Conservation (phyloP, 352 stramenopile species). For the Globisporangium sylvaticum region DNA sequence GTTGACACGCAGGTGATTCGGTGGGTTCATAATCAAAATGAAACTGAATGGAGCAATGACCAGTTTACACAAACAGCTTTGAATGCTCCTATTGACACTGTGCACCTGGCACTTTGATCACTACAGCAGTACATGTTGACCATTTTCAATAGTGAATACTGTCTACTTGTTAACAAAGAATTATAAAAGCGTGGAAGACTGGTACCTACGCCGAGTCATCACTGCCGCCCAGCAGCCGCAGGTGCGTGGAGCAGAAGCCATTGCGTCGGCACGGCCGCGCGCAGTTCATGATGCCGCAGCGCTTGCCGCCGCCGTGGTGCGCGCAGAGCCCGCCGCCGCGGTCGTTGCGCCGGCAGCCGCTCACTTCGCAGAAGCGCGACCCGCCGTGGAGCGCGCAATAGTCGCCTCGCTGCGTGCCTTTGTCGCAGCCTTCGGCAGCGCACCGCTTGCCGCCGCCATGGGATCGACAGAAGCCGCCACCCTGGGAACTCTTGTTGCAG, state of each 20-base stretch:
- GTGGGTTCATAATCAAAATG: no score
- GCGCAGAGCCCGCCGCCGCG: conserved; percentile 68
- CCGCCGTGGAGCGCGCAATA: conserved; percentile 83
- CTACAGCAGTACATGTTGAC: no score
- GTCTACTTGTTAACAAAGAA: no score
- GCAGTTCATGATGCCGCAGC: conserved; percentile 61
- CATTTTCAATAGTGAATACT: no score
- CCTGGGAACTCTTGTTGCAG: conserved; percentile 68
- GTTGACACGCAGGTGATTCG: no score
- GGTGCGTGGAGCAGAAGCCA: conserved; percentile 73
- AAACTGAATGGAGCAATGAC: no score
- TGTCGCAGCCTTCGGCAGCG: conserved; percentile 71
- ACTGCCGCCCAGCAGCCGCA: conserved; percentile 18
- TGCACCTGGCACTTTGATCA: no score
- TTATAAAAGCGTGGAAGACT: no score
- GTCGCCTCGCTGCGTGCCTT: conserved; percentile 80
- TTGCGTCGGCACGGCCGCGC: conserved; percentile 71
- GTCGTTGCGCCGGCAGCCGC: conserved; percentile 78
- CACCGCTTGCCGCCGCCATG: conserved; percentile 85
- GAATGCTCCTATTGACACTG: no score
- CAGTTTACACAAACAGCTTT: no score
- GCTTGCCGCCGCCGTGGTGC: conserved; percentile 78
- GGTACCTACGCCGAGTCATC: neutral
- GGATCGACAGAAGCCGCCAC: conserved; percentile 72
- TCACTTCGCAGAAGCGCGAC: conserved; percentile 73